A percentile compares a stretch with the other conserved stretches of the same genome.
Conservation (phyloP, 495 filamentous ascomycete genomes). For the Gamarada debralockiae region DNA sequence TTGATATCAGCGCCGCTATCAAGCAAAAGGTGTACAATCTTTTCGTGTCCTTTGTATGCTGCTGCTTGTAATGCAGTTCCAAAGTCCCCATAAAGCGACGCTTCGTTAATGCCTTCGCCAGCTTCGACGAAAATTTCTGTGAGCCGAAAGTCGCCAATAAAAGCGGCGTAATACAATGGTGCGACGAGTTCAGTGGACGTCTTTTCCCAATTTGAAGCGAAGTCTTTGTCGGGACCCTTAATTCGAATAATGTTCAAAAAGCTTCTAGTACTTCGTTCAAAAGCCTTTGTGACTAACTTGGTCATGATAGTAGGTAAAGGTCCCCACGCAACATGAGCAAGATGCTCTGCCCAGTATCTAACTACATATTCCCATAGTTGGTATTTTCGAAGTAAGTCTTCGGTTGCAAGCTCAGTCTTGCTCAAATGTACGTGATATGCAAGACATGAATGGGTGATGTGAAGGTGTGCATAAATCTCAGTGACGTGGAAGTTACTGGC, state of each 20-base stretch:
- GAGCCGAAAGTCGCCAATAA: no score
- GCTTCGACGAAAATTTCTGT: no score
- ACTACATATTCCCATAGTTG: not conserved
- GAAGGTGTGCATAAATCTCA: not conserved
- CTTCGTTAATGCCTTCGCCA: no score
- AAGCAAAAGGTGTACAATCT: not conserved
- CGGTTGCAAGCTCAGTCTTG: not conserved
- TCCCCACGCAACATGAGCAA: not conserved
- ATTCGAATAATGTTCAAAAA: no score
- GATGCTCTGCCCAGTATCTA: not conserved
- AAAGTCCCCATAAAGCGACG: no score
- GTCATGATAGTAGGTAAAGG: not conserved
- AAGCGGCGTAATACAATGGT: no score
- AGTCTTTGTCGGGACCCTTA: no score
- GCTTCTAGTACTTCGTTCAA: no score
- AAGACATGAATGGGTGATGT: not conserved
- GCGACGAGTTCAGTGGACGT: no score
- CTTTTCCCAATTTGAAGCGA: no score
- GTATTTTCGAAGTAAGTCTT: not conserved
- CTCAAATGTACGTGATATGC: not conserved
- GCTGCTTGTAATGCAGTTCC: not conserved
- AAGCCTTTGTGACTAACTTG: no score
- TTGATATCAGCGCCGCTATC: not conserved
- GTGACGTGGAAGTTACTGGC: not conserved
- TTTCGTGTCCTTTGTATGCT: not conserved